phyloP scores from a whole-genome alignment of 164 flowering plant genomes.

The Tinospora cordifolia region DNA sequence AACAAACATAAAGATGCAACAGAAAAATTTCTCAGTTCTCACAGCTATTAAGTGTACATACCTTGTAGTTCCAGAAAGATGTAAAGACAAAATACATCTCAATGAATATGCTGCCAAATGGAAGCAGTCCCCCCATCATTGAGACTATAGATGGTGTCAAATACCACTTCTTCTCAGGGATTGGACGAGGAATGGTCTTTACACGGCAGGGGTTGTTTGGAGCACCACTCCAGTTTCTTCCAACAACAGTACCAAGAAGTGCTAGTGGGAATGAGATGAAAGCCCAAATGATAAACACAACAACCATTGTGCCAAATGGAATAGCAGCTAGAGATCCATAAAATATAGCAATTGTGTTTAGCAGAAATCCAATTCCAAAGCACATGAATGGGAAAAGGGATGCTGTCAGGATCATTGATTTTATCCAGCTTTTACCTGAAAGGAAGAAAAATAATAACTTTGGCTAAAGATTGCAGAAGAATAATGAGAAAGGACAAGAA shows the following conservation, averaged over 20 bases:
- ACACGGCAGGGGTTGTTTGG: slow-evolving; percentile 99
- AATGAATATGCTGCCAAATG: slow-evolving; percentile 96
- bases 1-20: background rate
- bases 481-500: background rate
- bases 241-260: slow-evolving; percentile 96
- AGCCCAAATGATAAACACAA: slow-evolving; percentile 92
- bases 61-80: slow-evolving; percentile 99
- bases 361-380: slow-evolving; percentile 69
- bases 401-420: slow-evolving; percentile 92
- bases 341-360: slow-evolving; percentile 93
- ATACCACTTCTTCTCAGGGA: slow-evolving; percentile 99
- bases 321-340: slow-evolving; percentile 98
- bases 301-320: slow-evolving; percentile 98
- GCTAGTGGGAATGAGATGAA: slow-evolving; percentile 95
- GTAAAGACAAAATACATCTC: slow-evolving; percentile 99
- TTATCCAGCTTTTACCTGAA: slow-evolving; percentile 94
- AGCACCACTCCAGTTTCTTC: slow-evolving; percentile 98
- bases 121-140: slow-evolving; percentile 95
- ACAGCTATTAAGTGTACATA: slow-evolving; percentile 25
- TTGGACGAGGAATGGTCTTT: slow-evolving; percentile 97
- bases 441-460: slow-evolving; percentile 7
- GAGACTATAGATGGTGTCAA: slow-evolving; percentile 92
- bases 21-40: background rate
- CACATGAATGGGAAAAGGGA: slow-evolving; percentile 71
- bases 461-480: background rate